These are phyloP conservation scores for Neofusicoccum kwambonambiense DNA, from an alignment of 2,329 filamentous ascomycete species.

Conservation along the genomic window DNA sequence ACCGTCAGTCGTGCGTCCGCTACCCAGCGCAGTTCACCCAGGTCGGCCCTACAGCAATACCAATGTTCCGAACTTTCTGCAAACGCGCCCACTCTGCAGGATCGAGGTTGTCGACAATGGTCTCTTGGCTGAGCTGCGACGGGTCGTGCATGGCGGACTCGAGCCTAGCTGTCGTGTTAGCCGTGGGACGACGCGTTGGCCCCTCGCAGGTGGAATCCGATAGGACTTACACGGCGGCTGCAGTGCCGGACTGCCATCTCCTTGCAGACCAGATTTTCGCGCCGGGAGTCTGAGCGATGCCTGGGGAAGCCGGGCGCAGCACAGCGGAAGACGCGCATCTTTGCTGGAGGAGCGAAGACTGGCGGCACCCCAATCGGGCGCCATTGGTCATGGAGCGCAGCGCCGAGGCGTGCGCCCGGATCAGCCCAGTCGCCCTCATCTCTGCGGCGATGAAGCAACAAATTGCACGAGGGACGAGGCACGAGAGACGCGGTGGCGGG, in stretches of 20 bases:
- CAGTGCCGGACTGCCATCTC: conserved; percentile 36
- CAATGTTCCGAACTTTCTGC: conserved; percentile 87
- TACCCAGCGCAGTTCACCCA: not conserved
- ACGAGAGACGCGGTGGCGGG: conserved; percentile 5
- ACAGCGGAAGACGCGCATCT: conserved; percentile 14
- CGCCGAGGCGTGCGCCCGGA: conserved; percentile 9
- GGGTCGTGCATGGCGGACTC: conserved; percentile 60
- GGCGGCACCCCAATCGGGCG: conserved; percentile 10
- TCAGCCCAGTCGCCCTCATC: conserved; percentile 19
- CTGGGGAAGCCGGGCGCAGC: conserved; percentile 12
- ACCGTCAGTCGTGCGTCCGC: conserved; percentile 3
- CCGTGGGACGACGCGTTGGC: not conserved
- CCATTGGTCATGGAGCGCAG: conserved; percentile 13
- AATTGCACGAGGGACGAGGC: not conserved
- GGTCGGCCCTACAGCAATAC: conserved; percentile 74
- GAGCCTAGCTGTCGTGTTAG: conserved; percentile 25
- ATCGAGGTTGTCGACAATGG: conserved; percentile 76
- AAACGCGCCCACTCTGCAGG: conserved; percentile 76
- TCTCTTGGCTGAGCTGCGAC: conserved; percentile 57
- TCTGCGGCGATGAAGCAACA: not conserved
- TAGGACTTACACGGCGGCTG: conserved; percentile 37
- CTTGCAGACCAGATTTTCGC: conserved; percentile 13
- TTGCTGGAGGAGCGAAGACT: conserved; percentile 3
- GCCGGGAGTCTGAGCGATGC: not conserved
- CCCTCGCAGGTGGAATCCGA: not conserved